Evolutionary conservation across 2,329 filamentous ascomycete genomes (phyloP).

Genomic region (Ophiostoma perfectum): DNA sequence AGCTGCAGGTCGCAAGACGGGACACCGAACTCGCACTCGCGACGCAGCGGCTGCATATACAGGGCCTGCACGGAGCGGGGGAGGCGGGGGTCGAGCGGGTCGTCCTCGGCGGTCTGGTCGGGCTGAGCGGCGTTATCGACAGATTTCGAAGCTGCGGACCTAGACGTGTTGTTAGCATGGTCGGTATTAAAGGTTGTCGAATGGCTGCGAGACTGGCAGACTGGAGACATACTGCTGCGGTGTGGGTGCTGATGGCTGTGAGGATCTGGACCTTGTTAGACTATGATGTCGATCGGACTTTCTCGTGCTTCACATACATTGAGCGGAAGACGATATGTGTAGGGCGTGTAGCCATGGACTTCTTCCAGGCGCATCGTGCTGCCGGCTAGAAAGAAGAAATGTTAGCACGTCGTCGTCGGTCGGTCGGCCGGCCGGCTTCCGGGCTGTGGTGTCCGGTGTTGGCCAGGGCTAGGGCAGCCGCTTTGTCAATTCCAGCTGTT

Average conservation of each 20-base stretch:
- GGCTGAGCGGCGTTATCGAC: not conserved
- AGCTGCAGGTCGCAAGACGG: constrained; percentile 88
- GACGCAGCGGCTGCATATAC: constrained; percentile 77
- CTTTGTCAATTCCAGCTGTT: too few relatives aligned
- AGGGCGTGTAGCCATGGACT: constrained; percentile 21
- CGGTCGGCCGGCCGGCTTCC: constrained; percentile 7
- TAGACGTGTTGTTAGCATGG: not conserved
- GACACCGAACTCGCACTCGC: constrained; percentile 66
- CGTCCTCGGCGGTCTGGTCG: not conserved
- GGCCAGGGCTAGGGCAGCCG: not conserved
- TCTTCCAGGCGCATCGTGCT: constrained; percentile 22
- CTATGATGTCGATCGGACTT: not conserved
- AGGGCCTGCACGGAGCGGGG: constrained; percentile 79
- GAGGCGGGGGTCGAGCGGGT: constrained; percentile 43
- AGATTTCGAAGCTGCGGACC: not conserved
- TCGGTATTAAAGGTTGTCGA: too few relatives aligned
- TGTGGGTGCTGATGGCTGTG: not conserved
- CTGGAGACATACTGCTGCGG: not conserved
- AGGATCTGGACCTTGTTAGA: constrained; percentile 10
- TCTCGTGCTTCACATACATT: constrained; percentile 20
- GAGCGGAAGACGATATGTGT: constrained; percentile 21
- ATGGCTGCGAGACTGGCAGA: too few relatives aligned
- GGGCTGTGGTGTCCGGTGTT: not conserved
- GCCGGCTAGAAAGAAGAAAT: constrained; percentile 9
- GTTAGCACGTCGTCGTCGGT: constrained; percentile 14